These are phyloP conservation scores for Suillus paluster DNA, from an alignment of 768 basidiomycete species.

Conservation along the genomic window DNA sequence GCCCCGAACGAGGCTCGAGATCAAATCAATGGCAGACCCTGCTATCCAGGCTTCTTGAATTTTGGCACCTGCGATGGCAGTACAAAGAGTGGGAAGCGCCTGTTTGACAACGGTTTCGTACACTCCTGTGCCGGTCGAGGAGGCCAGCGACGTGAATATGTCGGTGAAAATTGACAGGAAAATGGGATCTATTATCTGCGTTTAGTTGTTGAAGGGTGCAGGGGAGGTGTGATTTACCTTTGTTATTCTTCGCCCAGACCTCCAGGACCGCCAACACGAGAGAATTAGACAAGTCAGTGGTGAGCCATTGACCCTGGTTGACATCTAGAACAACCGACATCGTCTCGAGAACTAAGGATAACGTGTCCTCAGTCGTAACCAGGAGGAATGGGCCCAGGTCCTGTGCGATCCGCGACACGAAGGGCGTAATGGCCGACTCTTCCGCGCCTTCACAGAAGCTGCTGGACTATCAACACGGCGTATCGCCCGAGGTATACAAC, in stretches of 20 bases:
- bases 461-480: constrained; percentile 15
- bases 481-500: constrained; percentile 24
- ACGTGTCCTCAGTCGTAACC: constrained; percentile 82
- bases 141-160: constrained; percentile 71
- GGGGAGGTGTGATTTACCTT: constrained; percentile 52
- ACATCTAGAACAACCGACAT: constrained; percentile 80
- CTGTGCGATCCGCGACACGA: constrained; percentile 75
- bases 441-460: constrained; percentile 72
- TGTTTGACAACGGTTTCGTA: constrained; percentile 75
- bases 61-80: constrained; percentile 61
- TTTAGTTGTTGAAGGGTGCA: not conserved
- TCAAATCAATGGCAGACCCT: constrained; percentile 81
- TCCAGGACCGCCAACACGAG: constrained; percentile 72
- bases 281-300: constrained; percentile 63
- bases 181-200: constrained; percentile 70
- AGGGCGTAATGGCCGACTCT: constrained; percentile 60
- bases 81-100: constrained; percentile 74
- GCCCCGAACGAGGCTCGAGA: constrained; percentile 72
- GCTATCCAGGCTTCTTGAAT: constrained; percentile 75
- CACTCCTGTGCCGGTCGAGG: constrained; percentile 59
- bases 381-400: constrained; percentile 85
- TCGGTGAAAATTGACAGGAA: constrained; percentile 86
- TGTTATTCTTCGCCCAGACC: constrained; percentile 86
- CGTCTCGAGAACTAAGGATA: constrained; percentile 87
- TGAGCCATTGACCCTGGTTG: constrained; percentile 74